A percentile compares a stretch with the other conserved stretches of the same genome.
These are phyloP conservation scores for Xylaria digitata DNA, from an alignment of 2,329 filamentous ascomycete genomes.

Conservation along the genomic window DNA sequence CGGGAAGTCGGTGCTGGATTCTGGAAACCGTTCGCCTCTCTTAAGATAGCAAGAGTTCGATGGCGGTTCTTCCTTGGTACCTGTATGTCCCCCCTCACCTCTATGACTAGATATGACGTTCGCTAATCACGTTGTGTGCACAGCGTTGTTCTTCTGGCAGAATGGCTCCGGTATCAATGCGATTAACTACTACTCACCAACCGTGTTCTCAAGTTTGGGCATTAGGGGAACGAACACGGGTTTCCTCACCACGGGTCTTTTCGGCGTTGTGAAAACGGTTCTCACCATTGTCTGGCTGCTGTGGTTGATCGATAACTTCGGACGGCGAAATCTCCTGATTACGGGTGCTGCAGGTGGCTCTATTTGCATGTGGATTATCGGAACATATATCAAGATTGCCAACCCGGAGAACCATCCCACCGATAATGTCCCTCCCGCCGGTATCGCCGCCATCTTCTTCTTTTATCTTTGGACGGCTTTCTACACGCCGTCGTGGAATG, in stretches of 20 bases:
- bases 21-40: constrained; percentile 76
- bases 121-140: constrained; percentile 1
- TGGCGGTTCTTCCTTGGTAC: constrained; percentile 80
- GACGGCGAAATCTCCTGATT: constrained; percentile 69
- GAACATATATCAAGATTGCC: constrained; percentile 67
- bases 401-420: constrained; percentile 52
- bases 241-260: constrained; percentile 73
- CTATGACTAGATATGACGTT: background rate
- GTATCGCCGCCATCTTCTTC: constrained; percentile 74
- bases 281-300: constrained; percentile 72
- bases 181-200: constrained; percentile 72
- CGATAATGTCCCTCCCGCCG: constrained; percentile 51
- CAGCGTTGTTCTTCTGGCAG: constrained; percentile 81
- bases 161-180: constrained; percentile 80
- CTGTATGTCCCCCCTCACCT: constrained; percentile 42
- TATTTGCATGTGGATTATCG: constrained; percentile 73
- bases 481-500: constrained; percentile 79
- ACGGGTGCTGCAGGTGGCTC: constrained; percentile 69
- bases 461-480: constrained; percentile 80
- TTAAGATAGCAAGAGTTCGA: constrained; percentile 67
- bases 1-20: constrained; percentile 75
- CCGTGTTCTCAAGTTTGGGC: constrained; percentile 72
- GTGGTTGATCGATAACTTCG: constrained; percentile 69
- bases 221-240: constrained; percentile 66
- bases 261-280: constrained; percentile 72